These are phyloP conservation scores for Fusarium transvaalense DNA, from an alignment of 2,329 filamentous ascomycete species.

Conservation along the genomic window DNA sequence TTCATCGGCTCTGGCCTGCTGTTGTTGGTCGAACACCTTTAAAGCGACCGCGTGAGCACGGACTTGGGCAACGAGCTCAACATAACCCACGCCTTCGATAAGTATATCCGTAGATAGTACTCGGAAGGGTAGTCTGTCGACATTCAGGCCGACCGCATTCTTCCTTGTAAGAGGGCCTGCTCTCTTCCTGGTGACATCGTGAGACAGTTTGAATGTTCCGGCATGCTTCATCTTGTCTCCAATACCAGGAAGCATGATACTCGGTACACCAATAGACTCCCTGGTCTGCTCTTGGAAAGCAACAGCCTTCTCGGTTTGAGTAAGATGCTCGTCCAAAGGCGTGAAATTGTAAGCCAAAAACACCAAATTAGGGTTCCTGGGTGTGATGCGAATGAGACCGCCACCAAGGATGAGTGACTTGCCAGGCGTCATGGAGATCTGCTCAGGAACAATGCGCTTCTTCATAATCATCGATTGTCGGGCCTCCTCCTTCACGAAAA, in stretches of 20 bases:
- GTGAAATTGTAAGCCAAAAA: constrained; percentile 91
- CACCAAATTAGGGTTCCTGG: constrained; percentile 69
- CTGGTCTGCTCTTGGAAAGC: constrained; percentile 76
- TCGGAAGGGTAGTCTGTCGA: constrained; percentile 80
- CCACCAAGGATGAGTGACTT: constrained; percentile 84
- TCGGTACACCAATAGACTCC: constrained; percentile 68
- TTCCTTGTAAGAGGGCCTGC: constrained; percentile 78
- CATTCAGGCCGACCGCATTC: constrained; percentile 71
- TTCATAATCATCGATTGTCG: constrained; percentile 82
- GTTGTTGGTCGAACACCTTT: constrained; percentile 14
- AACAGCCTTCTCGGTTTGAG: constrained; percentile 82
- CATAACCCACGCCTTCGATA: constrained; percentile 92
- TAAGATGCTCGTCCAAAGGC: constrained; percentile 80
- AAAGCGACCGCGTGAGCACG: constrained; percentile 64
- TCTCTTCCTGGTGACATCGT: constrained; percentile 86
- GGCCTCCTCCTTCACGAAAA: constrained; percentile 75
- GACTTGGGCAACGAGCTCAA: constrained; percentile 88
- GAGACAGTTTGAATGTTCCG: constrained; percentile 78
- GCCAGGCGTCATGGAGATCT: constrained; percentile 77
- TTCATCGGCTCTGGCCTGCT: neutral
- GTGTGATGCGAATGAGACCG: constrained; percentile 89
- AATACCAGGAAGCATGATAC: constrained; percentile 71
- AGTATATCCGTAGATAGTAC: constrained; percentile 86
- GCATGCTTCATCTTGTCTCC: constrained; percentile 74
- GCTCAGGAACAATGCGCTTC: constrained; percentile 77